Evolutionary conservation across 2,329 filamentous ascomycete genomes (phyloP).

Genomic region (Didymella arachidicola): DNA sequence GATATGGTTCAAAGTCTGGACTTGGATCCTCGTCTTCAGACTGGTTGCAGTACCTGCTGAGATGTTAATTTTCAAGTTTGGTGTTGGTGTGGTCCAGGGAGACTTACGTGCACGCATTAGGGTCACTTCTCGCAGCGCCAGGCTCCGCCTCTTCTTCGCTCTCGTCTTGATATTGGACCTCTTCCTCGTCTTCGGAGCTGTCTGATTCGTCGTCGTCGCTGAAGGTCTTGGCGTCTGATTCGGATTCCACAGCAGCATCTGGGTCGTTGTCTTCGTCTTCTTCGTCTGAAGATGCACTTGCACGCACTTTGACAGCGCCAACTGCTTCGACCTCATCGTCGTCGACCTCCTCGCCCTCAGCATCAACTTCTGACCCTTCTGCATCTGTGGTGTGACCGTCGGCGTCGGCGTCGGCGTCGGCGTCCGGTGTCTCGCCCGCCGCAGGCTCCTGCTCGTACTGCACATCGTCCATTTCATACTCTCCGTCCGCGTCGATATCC

Average conservation of each 20-base stretch:
- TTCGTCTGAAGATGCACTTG: constrained; percentile 47
- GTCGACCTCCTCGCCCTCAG: constrained; percentile 56
- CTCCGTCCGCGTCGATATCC: constrained; percentile 50
- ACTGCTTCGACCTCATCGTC: constrained; percentile 59
- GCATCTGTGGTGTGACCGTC: constrained; percentile 50
- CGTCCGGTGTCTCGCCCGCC: constrained; percentile 29
- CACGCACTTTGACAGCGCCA: constrained; percentile 52
- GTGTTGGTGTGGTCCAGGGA: constrained; percentile 3
- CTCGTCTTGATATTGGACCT: constrained; percentile 62
- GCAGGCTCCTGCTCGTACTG: constrained; percentile 39
- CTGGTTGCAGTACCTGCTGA: constrained; percentile 76
- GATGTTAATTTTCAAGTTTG: constrained; percentile 30
- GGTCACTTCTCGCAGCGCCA: constrained; percentile 61
- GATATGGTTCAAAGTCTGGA: constrained; percentile 80
- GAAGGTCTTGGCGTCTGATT: constrained; percentile 49
- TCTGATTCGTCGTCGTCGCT: constrained; percentile 52
- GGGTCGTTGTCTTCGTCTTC: constrained; percentile 52
- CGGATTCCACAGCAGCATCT: constrained; percentile 50
- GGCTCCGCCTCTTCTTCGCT: constrained; percentile 64
- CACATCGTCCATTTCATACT: constrained; percentile 51
- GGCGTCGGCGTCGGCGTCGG: constrained; percentile 35
- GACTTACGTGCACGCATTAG: constrained; percentile 71
- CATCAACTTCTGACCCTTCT: constrained; percentile 54
- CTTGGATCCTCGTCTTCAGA: constrained; percentile 83
- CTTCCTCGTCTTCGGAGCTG: constrained; percentile 63